Conservation (phyloP, 768 basidiomycete species). For the Lactarius pseudohatsudake region DNA sequence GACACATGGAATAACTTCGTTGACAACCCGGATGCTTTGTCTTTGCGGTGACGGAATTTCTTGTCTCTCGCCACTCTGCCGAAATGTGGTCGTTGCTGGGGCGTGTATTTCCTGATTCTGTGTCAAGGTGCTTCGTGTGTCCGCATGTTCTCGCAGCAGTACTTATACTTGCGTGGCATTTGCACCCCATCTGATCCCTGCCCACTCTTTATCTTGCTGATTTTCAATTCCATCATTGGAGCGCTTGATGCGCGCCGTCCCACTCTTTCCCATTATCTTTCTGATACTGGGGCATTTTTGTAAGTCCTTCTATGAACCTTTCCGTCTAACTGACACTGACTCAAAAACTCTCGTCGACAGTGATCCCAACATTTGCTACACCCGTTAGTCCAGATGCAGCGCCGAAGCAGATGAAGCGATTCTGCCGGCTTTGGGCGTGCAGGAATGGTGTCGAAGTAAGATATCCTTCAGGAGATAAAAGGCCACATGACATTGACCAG, state of each 20-base stretch:
- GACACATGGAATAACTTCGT: background rate
- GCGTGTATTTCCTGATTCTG: background rate
- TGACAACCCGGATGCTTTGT: constrained; percentile 5
- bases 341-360: background rate
- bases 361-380: background rate
- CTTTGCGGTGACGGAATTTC: background rate
- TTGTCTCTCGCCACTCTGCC: background rate
- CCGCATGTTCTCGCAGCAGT: background rate
- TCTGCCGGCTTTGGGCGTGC: background rate
- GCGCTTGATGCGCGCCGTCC: constrained; percentile 2
- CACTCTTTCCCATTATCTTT: background rate
- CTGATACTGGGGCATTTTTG: background rate
- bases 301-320: constrained; percentile 4
- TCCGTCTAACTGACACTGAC: background rate
- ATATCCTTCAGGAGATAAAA: background rate
- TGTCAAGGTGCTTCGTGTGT: background rate
- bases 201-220: background rate
- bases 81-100: background rate
- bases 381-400: background rate
- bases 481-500: background rate
- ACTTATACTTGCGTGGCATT: constrained; percentile 7
- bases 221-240: background rate
- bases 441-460: background rate
- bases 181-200: background rate
- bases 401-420: background rate